Conservation (phyloP, 768 basidiomycete species). For the Termitomyces sp. region DNA sequence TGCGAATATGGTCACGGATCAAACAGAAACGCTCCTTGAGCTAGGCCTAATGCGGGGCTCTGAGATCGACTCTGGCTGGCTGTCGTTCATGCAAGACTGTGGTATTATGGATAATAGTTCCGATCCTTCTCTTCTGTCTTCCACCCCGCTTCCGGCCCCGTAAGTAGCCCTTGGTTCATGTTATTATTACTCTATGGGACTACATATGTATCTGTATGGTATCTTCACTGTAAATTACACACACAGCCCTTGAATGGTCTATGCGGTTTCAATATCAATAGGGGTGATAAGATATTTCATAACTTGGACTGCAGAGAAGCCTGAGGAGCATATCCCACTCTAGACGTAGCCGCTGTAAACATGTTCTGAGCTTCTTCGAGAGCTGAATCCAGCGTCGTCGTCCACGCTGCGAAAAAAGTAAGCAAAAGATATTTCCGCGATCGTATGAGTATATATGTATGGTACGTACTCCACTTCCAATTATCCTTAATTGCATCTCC, state of each 20-base stretch:
- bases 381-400: constrained; percentile 6
- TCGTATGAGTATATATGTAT: neutral
- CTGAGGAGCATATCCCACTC: neutral
- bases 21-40: constrained; percentile 35
- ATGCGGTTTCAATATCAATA: neutral
- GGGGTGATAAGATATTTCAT: neutral
- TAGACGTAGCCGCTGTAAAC: neutral
- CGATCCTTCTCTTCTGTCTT: constrained; percentile 3
- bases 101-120: constrained; percentile 38
- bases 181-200: neutral
- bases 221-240: neutral
- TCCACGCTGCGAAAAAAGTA: neutral
- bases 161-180: neutral
- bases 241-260: neutral
- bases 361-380: constrained; percentile 5
- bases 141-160: neutral
- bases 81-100: constrained; percentile 47
- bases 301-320: neutral
- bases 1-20: constrained; percentile 14
- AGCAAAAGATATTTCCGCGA: neutral
- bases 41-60: constrained; percentile 43
- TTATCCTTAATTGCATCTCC: constrained; percentile 27
- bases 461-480: constrained; percentile 26
- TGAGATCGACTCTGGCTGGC: constrained; percentile 46
- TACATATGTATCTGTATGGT: neutral